A percentile compares a stretch with the other conserved stretches of the same genome.
phyloP scores from a whole-genome alignment of 257 asterid species.

The Capsicum pubescens region DNA sequence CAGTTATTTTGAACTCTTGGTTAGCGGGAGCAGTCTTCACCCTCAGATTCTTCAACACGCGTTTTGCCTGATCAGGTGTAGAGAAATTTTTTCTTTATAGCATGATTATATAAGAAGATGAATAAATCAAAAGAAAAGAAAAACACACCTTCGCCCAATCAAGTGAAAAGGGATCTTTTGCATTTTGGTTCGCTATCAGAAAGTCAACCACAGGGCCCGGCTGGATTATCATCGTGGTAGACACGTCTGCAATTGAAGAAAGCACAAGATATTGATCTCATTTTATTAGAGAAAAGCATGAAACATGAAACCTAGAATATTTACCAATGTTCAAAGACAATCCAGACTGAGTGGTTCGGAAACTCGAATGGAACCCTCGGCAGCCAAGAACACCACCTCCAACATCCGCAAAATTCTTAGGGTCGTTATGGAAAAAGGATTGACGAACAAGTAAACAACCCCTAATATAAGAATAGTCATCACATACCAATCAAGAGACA shows the following conservation, averaged over 20 bases:
- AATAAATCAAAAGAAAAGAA: background rate
- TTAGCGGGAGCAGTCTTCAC: slow-evolving; percentile 72
- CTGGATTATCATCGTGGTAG: slow-evolving; percentile 86
- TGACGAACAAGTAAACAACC: slow-evolving; percentile 89
- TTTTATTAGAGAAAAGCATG: background rate
- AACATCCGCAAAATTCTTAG: slow-evolving; percentile 70
- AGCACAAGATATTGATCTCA: background rate
- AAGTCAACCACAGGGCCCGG: slow-evolving; percentile 84
- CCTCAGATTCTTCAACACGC: slow-evolving; percentile 77
- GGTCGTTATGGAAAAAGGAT: slow-evolving; percentile 79
- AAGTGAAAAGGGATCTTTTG: slow-evolving; percentile 67
- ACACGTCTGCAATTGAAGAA: slow-evolving; percentile 59
- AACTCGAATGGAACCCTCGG: slow-evolving; percentile 92
- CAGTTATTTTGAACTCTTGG: slow-evolving; percentile 83
- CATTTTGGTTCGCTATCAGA: slow-evolving; percentile 76
- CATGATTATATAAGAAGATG: background rate
- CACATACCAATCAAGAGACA: background rate
- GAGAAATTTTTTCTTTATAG: slow-evolving; percentile 7
- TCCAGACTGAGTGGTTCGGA: slow-evolving; percentile 85
- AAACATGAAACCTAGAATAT: background rate
- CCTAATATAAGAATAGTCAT: slow-evolving; percentile 46
- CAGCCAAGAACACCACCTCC: slow-evolving; percentile 95
- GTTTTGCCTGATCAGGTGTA: slow-evolving; percentile 66
- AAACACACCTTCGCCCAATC: slow-evolving; percentile 80
- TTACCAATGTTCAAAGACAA: slow-evolving; percentile 85